Conservation (phyloP, 2,329 filamentous ascomycete species). For the Cercospora citrullina region DNA sequence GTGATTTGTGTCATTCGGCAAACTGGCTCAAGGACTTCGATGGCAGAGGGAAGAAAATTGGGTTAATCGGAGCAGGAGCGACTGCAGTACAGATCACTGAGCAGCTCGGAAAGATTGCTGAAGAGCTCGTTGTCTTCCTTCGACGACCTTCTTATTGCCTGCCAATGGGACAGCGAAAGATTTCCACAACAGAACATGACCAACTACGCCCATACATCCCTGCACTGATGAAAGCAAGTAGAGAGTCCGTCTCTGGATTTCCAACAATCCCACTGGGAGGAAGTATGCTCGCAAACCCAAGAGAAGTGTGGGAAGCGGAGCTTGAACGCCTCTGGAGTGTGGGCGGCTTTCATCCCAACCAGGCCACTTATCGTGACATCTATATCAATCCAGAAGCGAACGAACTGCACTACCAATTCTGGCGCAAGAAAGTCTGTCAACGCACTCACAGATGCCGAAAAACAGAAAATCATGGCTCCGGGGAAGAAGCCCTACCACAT, state of each 20-base stretch:
- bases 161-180: conserved; percentile 56
- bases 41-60: conserved; percentile 42
- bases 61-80: conserved; percentile 46
- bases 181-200: conserved; percentile 54
- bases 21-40: conserved; percentile 42
- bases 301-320: conserved; percentile 45
- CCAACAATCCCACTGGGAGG: conserved; percentile 53
- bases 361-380: conserved; percentile 56
- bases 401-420: conserved; percentile 56
- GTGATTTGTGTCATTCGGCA: conserved; percentile 44
- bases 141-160: conserved; percentile 66
- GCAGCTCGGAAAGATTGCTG: conserved; percentile 36
- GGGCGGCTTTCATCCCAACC: conserved; percentile 58
- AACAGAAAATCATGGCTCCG: conserved; percentile 53
- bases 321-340: conserved; percentile 45
- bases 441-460: conserved; percentile 53
- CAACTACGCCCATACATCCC: conserved; percentile 45
- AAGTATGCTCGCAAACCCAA: conserved; percentile 50
- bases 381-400: conserved; percentile 52
- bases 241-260: conserved; percentile 52
- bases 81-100: conserved; percentile 46
- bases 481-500: conserved; percentile 49
- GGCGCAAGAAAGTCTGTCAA: conserved; percentile 53
- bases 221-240: conserved; percentile 47
- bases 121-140: conserved; percentile 60